Evolutionary conservation across 805 yeast species (phyloP).

Genomic region (Torulaspora gathmanii): DNA sequence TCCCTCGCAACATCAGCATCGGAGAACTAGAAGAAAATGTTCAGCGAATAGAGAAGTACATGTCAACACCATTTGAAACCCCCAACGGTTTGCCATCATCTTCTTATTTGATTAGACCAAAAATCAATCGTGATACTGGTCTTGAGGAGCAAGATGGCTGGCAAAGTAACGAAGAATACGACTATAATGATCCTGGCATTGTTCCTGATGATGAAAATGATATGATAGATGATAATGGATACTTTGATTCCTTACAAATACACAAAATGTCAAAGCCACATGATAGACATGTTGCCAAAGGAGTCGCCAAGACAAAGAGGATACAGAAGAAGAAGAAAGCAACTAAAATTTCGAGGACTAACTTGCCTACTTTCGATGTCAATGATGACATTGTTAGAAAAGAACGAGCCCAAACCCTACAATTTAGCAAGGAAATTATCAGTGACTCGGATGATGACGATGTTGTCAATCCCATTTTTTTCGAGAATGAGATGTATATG

Average conservation of each 20-base stretch:
- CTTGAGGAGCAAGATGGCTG: slow-evolving; percentile 25
- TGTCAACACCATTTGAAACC: slow-evolving; percentile 27
- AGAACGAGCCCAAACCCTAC: slow-evolving; percentile 10
- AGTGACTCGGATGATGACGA: slow-evolving; percentile 34
- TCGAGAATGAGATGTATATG: slow-evolving; percentile 36
- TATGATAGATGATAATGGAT: slow-evolving; percentile 23
- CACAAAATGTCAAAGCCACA: slow-evolving; percentile 6
- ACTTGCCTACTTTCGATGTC: slow-evolving; percentile 16
- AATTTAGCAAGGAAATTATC: slow-evolving; percentile 32
- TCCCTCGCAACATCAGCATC: slow-evolving; percentile 17
- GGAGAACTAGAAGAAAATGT: slow-evolving; percentile 13
- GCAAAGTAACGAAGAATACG: slow-evolving; percentile 21
- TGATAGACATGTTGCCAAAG: slow-evolving; percentile 17
- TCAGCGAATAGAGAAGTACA: slow-evolving; percentile 20
- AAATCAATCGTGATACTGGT: neutral
- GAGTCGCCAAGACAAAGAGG: slow-evolving; percentile 26
- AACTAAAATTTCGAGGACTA: neutral
- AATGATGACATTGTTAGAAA: slow-evolving; percentile 8
- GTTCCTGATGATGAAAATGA: slow-evolving; percentile 15
- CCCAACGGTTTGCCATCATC: slow-evolving; percentile 29
- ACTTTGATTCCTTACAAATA: slow-evolving; percentile 26
- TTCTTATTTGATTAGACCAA: slow-evolving; percentile 25
- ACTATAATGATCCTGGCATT: slow-evolving; percentile 22
- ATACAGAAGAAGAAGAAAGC: slow-evolving; percentile 6
- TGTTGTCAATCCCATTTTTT: slow-evolving; percentile 25